These are phyloP conservation scores for Carex littledalei DNA, from an alignment of 176 grass and related monocot genomes.

Conservation along the genomic window DNA sequence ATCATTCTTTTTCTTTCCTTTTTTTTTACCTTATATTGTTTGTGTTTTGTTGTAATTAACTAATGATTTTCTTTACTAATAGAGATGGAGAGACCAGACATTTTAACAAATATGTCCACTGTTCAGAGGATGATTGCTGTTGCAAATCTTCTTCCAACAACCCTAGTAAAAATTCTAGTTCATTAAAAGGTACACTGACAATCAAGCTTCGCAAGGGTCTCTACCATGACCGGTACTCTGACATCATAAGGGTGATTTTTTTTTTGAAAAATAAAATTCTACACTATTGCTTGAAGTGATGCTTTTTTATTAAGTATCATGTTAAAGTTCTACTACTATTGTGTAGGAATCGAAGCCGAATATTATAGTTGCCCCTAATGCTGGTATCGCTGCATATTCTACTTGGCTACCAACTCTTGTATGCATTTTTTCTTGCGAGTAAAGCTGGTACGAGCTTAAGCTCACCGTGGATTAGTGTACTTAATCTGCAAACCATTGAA, in stretches of 20 bases:
- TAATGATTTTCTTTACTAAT: not conserved
- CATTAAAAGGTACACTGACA: constrained; percentile 24
- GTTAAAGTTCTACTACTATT: not conserved
- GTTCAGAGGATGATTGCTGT: constrained; percentile 54
- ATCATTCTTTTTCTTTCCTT: not conserved
- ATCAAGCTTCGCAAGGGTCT: constrained; percentile 67
- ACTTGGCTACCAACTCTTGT: constrained; percentile 87
- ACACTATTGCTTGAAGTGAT: not conserved
- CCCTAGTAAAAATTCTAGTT: constrained; percentile 22
- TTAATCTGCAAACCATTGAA: not conserved
- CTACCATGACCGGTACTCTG: constrained; percentile 73
- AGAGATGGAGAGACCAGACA: constrained; percentile 65
- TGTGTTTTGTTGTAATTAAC: not conserved
- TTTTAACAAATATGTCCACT: constrained; percentile 49
- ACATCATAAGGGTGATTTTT: constrained; percentile 58
- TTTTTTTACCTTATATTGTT: not conserved
- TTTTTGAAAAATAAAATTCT: not conserved
- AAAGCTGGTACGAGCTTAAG: not conserved
- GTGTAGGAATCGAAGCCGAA: constrained; percentile 65
- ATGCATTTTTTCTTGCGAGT: constrained; percentile 27
- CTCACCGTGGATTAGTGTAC: not conserved
- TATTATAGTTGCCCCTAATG: constrained; percentile 89
- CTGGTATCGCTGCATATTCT: constrained; percentile 85
- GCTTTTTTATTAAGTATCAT: constrained; percentile 8
- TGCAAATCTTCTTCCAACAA: constrained; percentile 49